Evolutionary conservation across 2,329 filamentous ascomycete species (phyloP).

Genomic region (Cladosporium colombiae): DNA sequence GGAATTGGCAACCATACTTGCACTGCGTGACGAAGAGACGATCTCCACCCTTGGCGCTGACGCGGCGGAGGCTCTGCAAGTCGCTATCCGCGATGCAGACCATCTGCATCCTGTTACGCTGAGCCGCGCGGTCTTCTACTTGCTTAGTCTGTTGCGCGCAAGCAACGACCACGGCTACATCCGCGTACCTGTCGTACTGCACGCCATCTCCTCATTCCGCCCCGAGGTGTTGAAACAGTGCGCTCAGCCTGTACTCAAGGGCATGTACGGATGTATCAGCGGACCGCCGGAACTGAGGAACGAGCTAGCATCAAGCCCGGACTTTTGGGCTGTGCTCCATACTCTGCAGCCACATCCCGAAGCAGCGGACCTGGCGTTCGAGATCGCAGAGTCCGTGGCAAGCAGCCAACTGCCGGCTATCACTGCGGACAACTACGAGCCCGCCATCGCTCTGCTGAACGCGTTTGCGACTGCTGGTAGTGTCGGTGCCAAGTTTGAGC

Average conservation of each 20-base stretch:
- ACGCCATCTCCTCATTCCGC: conserved; percentile 85
- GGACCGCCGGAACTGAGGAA: conserved; percentile 76
- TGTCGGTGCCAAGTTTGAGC: conserved; percentile 69
- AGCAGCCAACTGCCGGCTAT: conserved; percentile 76
- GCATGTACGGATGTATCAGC: conserved; percentile 76
- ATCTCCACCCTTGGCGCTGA: conserved; percentile 73
- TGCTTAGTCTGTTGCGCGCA: conserved; percentile 75
- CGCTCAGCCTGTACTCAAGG: conserved; percentile 73
- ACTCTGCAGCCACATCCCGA: conserved; percentile 66
- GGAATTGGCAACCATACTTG: conserved; percentile 82
- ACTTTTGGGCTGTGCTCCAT: conserved; percentile 92
- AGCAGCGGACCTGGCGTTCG: conserved; percentile 76
- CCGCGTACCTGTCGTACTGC: conserved; percentile 85
- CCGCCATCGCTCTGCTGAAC: conserved; percentile 78
- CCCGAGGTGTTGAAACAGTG: conserved; percentile 75
- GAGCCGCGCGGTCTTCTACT: conserved; percentile 82
- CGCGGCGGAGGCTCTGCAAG: conserved; percentile 78
- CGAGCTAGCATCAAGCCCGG: conserved; percentile 92
- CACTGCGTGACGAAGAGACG: conserved; percentile 72
- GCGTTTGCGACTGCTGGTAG: conserved; percentile 85
- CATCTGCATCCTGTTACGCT: conserved; percentile 82
- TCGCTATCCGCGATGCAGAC: conserved; percentile 74
- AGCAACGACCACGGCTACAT: conserved; percentile 92
- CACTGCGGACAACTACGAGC: conserved; percentile 93
- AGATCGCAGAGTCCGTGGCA: conserved; percentile 78